Base-by-base conservation (phyloP, 2,329 filamentous ascomycete species). In the Sclerotinia spermophila region DNA sequence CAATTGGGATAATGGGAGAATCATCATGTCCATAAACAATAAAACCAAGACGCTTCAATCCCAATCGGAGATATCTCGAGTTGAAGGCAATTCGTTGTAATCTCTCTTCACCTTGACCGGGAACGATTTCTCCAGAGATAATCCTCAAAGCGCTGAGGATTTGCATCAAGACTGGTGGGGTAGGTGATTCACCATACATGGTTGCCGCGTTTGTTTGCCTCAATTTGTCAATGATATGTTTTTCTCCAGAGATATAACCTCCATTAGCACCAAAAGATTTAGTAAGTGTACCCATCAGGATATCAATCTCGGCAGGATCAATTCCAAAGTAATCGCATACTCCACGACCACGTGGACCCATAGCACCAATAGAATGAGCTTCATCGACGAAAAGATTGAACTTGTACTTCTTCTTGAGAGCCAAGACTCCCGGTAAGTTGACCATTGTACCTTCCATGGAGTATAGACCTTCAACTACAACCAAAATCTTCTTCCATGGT, bases 381-480 rank as follows among this genome's bases (percentile, higher is more conserved):
- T 99, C 96, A 78, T 99, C 96, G 72, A 99, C 86, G 79, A 97
- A 99, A 3, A 99, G 87, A 79, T 93, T 88, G 83, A 97, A 99
- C 84, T 97, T 98, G 89, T 99, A 99, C 82, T 92, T 94, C 80
- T 90, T 90, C 87, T 97, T 97, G 75, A 99, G 86, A 66, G 86
- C 87, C 71, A 99, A 83, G 66, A 99, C 85, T 72, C 93, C 93
- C 1, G 96, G 96, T n/a, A 99, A 87, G 80, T 99, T 96, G 82
- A 93, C 96, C 92, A 99, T 97, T 75, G 94, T 97, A 64, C 96
- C 96, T 83, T 99, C 96, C 96, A 99, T 99, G 1, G 95, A 98
- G 85, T 99, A 99, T 30, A 99, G 87, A 76, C 96, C 96, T 81
- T 99, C 96, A 51, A 99, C 93, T 51, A 95, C 94, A 59, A 99